A percentile compares a stretch with the other conserved stretches of the same genome.
Evolutionary conservation across 768 basidiomycete genomes (phyloP).

Genomic region (Podaxis carcinomalis): DNA sequence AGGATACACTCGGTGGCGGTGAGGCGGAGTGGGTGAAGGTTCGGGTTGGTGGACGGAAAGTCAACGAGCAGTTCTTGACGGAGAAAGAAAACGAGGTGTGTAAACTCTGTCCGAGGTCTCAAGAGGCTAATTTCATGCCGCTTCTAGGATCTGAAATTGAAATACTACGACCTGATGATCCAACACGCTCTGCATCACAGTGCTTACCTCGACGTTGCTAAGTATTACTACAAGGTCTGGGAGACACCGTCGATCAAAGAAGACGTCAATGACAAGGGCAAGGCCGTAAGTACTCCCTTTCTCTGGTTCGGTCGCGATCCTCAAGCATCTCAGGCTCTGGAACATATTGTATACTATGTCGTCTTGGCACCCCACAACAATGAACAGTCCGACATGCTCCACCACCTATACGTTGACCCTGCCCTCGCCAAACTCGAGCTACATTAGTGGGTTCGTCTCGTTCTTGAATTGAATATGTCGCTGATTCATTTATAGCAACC

Average conservation of each 20-base stretch:
- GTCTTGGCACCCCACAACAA: slow-evolving; percentile 93
- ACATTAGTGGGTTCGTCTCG: slow-evolving; percentile 59
- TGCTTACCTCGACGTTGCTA: slow-evolving; percentile 89
- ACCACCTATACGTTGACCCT: slow-evolving; percentile 78
- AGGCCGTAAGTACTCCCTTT: slow-evolving; percentile 43
- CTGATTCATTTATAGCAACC: slow-evolving; percentile 54
- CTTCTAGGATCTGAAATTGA: slow-evolving; percentile 86
- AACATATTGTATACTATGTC: slow-evolving; percentile 93
- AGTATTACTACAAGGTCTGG: slow-evolving; percentile 96
- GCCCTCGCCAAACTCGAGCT: slow-evolving; percentile 76
- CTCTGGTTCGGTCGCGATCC: slow-evolving; percentile 9
- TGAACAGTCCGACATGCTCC: slow-evolving; percentile 95
- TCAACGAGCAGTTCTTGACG: slow-evolving; percentile 91
- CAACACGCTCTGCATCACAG: slow-evolving; percentile 84
- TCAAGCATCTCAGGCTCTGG: slow-evolving; percentile 60
- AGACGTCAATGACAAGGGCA: slow-evolving; percentile 67
- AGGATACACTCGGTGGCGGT: slow-evolving; percentile 62
- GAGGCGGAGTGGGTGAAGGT: slow-evolving; percentile 94
- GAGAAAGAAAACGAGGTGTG: slow-evolving; percentile 82
- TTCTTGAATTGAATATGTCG: slow-evolving; percentile 4
- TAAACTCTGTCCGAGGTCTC: background rate
- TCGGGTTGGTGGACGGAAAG: slow-evolving; percentile 85
- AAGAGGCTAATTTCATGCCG: slow-evolving; percentile 7
- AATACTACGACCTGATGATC: slow-evolving; percentile 96
- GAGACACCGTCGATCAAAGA: slow-evolving; percentile 93